phyloP scores from a whole-genome alignment of 306 rosid genomes.

The Elaeagnus macrophylla region DNA sequence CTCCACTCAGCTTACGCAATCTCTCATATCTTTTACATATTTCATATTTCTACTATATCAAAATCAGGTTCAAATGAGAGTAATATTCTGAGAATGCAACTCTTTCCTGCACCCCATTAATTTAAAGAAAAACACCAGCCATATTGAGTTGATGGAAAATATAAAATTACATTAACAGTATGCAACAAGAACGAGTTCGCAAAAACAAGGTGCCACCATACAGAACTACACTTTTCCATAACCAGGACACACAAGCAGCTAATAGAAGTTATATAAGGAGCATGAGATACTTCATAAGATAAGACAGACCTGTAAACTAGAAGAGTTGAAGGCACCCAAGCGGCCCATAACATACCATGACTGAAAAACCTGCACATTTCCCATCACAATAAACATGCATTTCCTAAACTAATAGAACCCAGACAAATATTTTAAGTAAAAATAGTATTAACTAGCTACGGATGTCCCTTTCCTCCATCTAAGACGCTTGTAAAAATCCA shows the following conservation, averaged over 20 bases:
- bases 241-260: not conserved
- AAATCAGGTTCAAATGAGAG: too few species aligned
- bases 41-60: too few species aligned
- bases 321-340: conserved; percentile 81
- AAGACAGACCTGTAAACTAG: conserved; percentile 69
- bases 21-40: too few species aligned
- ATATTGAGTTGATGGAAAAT: too few species aligned
- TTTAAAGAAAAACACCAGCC: too few species aligned
- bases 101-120: too few species aligned
- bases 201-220: not conserved
- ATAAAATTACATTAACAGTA: too few species aligned
- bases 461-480: not conserved
- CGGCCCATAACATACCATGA: conserved; percentile 98
- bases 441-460: not conserved
- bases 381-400: conserved; percentile 2
- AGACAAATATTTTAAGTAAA: not conserved
- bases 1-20: too few species aligned
- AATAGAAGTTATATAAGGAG: not conserved
- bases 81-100: too few species aligned
- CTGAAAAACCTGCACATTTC: conserved; percentile 61
- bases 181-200: not conserved
- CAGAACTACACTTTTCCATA: not conserved
- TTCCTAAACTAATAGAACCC: not conserved
- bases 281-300: not conserved
- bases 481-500: not conserved